Base-by-base conservation (phyloP, 2,329 filamentous ascomycete genomes). In the Remersonia thermophila region DNA sequence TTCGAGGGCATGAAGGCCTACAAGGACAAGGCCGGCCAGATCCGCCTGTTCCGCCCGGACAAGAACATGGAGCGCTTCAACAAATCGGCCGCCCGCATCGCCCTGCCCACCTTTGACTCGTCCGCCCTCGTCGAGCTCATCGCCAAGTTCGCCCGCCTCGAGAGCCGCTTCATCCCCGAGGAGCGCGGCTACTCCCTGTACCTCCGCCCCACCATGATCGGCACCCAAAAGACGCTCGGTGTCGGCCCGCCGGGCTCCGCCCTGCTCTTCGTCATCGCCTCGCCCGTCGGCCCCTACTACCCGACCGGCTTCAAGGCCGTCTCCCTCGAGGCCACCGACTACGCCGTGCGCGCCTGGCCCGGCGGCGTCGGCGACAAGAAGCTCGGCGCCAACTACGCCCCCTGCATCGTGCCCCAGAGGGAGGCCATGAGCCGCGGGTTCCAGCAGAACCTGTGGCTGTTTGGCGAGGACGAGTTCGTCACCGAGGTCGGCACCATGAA, bases 1-100 rank as follows among this genome's bases (percentile, higher is more conserved):
- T 98, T 98, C 62, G 91, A 98, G 67, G 91, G 91, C 50, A 94
- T 96, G 86, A 98, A 98, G 69, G 91, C 91, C 41, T 98, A 98
- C 72, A 93, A 89, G 62, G 85, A 93, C 64, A 75, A 71, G 52
- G 57, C 74, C 30, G 84, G 84, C 50, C 65, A 77, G 41, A 74
- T 94, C 49, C 79, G 89, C 37, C 69, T 98, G 37, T 98, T 98
- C 72, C 77, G 91, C 25, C 91, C 91, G 2, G 81, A 93, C 58
- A 91, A 77, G 72, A 98, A 98, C 69, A 96, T 96, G 89, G 78
- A 70, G 46, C 81, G 91, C 42, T 65, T 98, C 61, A 98, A 96
- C 69, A 84, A 81, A 60, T 95, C 87, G 2, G 76, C 83, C 33
- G 76, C 83, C 27, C 83, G 91, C 47, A 96, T 98, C 63, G 89